A percentile compares a stretch with the other conserved stretches of the same genome.
These are phyloP conservation scores for Chalara sp. DNA, from an alignment of 2,329 filamentous ascomycete species.

Conservation along the genomic window DNA sequence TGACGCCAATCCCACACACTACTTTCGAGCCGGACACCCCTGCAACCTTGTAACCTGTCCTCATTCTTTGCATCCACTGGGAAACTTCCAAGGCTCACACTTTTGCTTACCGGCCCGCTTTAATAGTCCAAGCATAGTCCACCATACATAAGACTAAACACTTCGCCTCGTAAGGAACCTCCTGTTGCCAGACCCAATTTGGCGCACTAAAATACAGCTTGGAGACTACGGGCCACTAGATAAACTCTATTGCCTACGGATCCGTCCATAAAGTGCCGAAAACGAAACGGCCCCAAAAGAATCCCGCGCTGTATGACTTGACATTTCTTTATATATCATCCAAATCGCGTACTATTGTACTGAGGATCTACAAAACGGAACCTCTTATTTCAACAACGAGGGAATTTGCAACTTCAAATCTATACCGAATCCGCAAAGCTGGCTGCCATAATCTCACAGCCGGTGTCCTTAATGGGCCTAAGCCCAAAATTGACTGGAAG, in stretches of 20 bases:
- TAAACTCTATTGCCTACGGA: not conserved
- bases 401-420: not conserved
- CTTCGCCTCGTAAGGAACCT: too few species aligned
- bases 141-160: too few species aligned
- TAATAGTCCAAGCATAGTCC: too few species aligned
- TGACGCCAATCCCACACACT: too few species aligned
- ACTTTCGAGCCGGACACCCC: too few species aligned
- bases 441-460: constrained; percentile 14
- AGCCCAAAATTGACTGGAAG: constrained; percentile 2
- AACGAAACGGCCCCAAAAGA: not conserved
- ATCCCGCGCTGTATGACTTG: not conserved
- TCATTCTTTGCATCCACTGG: too few species aligned
- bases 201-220: too few species aligned
- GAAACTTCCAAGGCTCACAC: too few species aligned
- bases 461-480: constrained; percentile 9
- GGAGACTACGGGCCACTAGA: too few species aligned
- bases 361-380: constrained; percentile 1
- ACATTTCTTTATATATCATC: not conserved
- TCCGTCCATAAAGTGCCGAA: not conserved
- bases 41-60: too few species aligned
- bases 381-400: not conserved
- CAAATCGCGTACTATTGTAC: not conserved
- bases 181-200: too few species aligned
- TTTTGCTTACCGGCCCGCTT: too few species aligned
- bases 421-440: constrained; percentile 15